phyloP scores from a whole-genome alignment of 2,329 filamentous ascomycete species.

The Penicillium sp. region DNA sequence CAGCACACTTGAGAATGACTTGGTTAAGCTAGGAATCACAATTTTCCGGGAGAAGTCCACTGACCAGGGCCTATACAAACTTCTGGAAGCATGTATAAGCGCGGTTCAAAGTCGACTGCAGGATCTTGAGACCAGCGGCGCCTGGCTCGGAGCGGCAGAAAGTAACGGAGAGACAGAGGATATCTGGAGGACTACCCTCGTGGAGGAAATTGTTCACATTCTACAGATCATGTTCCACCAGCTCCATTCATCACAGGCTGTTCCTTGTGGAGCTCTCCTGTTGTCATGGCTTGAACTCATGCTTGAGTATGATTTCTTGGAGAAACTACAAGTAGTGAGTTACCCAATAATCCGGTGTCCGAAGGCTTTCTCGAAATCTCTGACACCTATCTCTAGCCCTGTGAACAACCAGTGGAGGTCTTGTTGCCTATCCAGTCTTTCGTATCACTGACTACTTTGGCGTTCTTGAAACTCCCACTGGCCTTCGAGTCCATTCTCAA shows the following conservation, averaged over 20 bases:
- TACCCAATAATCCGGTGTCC: constrained; percentile 8
- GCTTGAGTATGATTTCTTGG: constrained; percentile 71
- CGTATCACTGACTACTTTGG: constrained; percentile 71
- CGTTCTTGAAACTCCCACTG: constrained; percentile 72
- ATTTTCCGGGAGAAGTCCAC: constrained; percentile 41
- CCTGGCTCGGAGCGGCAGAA: constrained; percentile 56
- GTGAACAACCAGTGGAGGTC: constrained; percentile 46
- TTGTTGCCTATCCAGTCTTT: constrained; percentile 70
- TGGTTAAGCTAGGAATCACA: constrained; percentile 37
- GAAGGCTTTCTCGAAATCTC: not conserved
- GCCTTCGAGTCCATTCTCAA: constrained; percentile 60
- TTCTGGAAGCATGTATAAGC: constrained; percentile 43
- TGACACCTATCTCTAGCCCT: constrained; percentile 41
- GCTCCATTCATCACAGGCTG: constrained; percentile 63
- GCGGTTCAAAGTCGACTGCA: constrained; percentile 43
- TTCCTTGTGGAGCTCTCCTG: constrained; percentile 65
- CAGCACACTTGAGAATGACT: constrained; percentile 17
- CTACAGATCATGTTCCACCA: constrained; percentile 76
- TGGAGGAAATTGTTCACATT: constrained; percentile 75
- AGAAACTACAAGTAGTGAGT: constrained; percentile 64
- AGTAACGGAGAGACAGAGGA: constrained; percentile 64
- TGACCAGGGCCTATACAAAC: constrained; percentile 34
- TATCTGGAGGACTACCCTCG: constrained; percentile 66
- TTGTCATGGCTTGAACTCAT: constrained; percentile 78
- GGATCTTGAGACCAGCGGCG: constrained; percentile 42